Conservation (phyloP, 108 stramenopile species). For the Fistulifera pelliculosa region DNA sequence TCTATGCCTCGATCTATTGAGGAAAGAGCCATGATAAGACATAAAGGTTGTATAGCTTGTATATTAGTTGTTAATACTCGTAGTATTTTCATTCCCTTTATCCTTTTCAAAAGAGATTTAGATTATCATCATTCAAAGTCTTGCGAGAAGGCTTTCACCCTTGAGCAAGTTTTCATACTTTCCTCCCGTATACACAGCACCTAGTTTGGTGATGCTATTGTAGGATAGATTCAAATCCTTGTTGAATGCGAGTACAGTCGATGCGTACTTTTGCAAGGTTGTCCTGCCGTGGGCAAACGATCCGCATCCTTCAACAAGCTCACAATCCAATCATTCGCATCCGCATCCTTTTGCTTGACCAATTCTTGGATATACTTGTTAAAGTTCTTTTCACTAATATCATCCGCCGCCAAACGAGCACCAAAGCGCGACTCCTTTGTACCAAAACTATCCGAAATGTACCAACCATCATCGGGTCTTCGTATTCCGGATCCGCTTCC, state of each 20-base stretch:
- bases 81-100: too few relatives aligned
- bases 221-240: conserved; percentile 73
- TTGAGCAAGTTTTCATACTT: conserved; percentile 82
- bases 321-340: conserved; percentile 24
- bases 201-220: conserved; percentile 76
- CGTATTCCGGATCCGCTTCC: conserved; percentile 37
- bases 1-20: too few relatives aligned
- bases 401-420: conserved; percentile 33
- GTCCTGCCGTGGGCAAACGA: conserved; percentile 40
- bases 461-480: conserved; percentile 80
- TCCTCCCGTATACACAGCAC: conserved; percentile 78
- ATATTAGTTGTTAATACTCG: too few relatives aligned
- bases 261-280: conserved; percentile 75
- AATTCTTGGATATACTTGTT: conserved; percentile 50
- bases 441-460: conserved; percentile 84
- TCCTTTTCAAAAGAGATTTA: conserved; percentile 43
- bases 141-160: conserved; percentile 52
- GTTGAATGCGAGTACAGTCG: conserved; percentile 51
- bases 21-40: too few relatives aligned
- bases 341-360: conserved; percentile 6
- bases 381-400: conserved; percentile 50
- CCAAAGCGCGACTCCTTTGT: conserved; percentile 70
- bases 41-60: too few relatives aligned
- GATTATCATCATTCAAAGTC: conserved; percentile 65
- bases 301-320: conserved; percentile 27